These are phyloP conservation scores for Pulicaria dysenterica DNA, from an alignment of 129 eudicot genomes.

Conservation along the genomic window DNA sequence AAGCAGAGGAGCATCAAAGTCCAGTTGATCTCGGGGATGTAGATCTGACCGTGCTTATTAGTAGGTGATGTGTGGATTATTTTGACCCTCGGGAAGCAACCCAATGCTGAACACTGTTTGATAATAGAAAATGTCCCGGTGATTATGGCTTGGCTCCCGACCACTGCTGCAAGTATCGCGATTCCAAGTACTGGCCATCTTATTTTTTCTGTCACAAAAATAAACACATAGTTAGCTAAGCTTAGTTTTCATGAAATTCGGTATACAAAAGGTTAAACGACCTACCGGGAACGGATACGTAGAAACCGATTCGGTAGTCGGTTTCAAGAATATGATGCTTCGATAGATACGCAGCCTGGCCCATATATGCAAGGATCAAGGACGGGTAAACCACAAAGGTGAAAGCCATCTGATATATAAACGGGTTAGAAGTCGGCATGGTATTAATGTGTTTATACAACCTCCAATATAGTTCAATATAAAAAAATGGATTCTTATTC, in stretches of 20 bases:
- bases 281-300: constrained; percentile 89
- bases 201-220: constrained; percentile 59
- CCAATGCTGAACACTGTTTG: constrained; percentile 81
- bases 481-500: too few relatives aligned
- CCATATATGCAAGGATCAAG: constrained; percentile 92
- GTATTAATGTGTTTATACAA: too few relatives aligned
- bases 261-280: not conserved
- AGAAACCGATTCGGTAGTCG: constrained; percentile 81
- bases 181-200: constrained; percentile 92
- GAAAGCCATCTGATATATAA: constrained; percentile 72
- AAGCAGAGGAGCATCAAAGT: constrained; percentile 78
- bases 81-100: constrained; percentile 83
- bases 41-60: constrained; percentile 78
- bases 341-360: constrained; percentile 98
- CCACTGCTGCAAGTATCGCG: constrained; percentile 93
- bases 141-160: constrained; percentile 90
- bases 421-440: too few relatives aligned
- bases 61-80: constrained; percentile 76
- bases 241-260: not conserved
- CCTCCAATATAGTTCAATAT: too few relatives aligned
- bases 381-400: constrained; percentile 89
- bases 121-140: constrained; percentile 89
- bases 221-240: not conserved
- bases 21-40: constrained; percentile 93
- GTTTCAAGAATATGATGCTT: constrained; percentile 66